Conservation (phyloP, 2,329 filamentous ascomycete genomes). For the Trichoderma simmonsii region DNA sequence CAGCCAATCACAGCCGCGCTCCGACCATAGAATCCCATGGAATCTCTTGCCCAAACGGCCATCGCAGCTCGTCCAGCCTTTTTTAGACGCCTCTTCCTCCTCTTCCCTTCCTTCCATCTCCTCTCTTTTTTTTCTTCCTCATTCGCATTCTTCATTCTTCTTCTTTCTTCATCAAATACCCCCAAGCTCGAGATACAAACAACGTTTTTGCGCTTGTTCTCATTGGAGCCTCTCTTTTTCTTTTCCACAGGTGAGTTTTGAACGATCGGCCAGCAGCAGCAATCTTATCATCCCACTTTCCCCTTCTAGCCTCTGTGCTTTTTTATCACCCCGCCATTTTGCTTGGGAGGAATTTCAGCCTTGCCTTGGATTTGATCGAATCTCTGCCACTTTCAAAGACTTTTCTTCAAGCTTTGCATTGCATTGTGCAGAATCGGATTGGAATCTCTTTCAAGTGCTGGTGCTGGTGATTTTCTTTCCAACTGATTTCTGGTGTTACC, state of each 20-base stretch:
- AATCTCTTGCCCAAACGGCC: constrained; percentile 36
- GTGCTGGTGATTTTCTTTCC: background rate
- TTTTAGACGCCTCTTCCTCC: constrained; percentile 34
- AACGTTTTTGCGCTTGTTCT: background rate
- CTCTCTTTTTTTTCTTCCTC: constrained; percentile 22
- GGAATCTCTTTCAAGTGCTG: background rate
- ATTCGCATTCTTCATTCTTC: constrained; percentile 19
- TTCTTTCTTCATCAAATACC: constrained; percentile 25
- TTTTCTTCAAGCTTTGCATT: background rate
- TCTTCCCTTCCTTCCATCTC: constrained; percentile 24
- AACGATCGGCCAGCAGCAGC: background rate
- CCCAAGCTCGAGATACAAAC: constrained; percentile 3
- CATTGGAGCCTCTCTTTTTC: constrained; percentile 17
- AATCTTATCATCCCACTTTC: constrained; percentile 21
- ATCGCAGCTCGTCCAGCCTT: constrained; percentile 30
- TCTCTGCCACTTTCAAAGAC: background rate
- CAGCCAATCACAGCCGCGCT: constrained; percentile 30
- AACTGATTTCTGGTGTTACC: background rate
- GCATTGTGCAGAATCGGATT: background rate
- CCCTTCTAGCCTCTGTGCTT: constrained; percentile 13
- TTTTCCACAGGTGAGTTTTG: constrained; percentile 19
- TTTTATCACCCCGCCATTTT: constrained; percentile 14
- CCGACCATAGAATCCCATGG: constrained; percentile 45
- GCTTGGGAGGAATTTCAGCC: constrained; percentile 9
- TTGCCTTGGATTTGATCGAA: constrained; percentile 7